These are phyloP conservation scores for Corynespora cassiicola DNA, from an alignment of 2,329 filamentous ascomycete species.

Conservation along the genomic window DNA sequence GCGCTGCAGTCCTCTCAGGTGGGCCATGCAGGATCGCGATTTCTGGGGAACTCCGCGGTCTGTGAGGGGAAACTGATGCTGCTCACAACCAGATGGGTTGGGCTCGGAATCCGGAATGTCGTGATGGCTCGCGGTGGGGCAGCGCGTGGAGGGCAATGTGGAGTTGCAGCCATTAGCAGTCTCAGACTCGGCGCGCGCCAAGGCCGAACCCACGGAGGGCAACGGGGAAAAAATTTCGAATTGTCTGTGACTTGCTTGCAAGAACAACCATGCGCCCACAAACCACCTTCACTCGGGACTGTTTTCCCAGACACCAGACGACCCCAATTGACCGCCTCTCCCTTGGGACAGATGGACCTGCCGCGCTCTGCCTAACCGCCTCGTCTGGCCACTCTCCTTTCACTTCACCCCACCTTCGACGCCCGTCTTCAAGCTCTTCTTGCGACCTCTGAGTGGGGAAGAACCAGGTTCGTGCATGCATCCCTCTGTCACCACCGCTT, in stretches of 20 bases:
- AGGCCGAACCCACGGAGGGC: constrained; percentile 14
- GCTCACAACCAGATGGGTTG: too few relatives aligned
- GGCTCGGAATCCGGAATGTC: too few relatives aligned
- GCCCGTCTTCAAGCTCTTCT: constrained; percentile 2
- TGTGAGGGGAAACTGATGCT: too few relatives aligned
- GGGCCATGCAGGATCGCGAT: too few relatives aligned
- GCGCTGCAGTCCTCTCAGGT: too few relatives aligned
- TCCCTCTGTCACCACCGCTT: constrained; percentile 3
- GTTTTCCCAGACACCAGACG: constrained; percentile 7
- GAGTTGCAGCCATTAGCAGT: too few relatives aligned
- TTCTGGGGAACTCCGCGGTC: too few relatives aligned
- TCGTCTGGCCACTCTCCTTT: constrained; percentile 11
- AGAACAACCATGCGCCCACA: constrained; percentile 21
- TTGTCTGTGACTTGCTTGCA: constrained; percentile 28
- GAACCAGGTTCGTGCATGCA: constrained; percentile 19
- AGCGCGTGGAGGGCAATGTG: too few relatives aligned
- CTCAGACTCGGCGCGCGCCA: too few relatives aligned
- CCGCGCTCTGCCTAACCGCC: constrained; percentile 18
- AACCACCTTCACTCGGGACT: constrained; percentile 11
- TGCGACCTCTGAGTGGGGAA: constrained; percentile 1
- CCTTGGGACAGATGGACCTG: constrained; percentile 16
- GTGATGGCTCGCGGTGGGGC: too few relatives aligned
- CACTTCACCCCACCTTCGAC: constrained; percentile 17
- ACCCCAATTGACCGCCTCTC: constrained; percentile 12
- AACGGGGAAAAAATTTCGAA: constrained; percentile 24